Base-by-base conservation (phyloP, 2,329 filamentous ascomycete genomes). In the Cytospora paraplurivora region DNA sequence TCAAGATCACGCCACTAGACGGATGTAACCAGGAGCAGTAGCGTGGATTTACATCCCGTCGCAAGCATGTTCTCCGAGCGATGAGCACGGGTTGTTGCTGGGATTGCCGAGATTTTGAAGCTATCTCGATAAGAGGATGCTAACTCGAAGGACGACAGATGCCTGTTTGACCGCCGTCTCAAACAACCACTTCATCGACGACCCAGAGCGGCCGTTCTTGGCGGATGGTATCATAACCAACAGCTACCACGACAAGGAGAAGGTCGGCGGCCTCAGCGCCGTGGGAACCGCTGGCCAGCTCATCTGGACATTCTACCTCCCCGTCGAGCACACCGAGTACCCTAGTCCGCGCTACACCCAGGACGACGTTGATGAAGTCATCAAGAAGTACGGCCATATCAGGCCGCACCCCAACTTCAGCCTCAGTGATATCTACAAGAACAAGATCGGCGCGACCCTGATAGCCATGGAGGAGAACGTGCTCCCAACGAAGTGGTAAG, bases 381-480 rank as follows among this genome's bases (percentile, higher is more conserved):
- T 56, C 5, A 47, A 56, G 21, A 49, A 47, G 35, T 47, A 47
- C 11, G 54, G 54, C 32, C 54, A 56, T 47, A 7, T 56, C 19
- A 44, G 33, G 11, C 12, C 47, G 3, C 32, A n/a, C 19, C 37
- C 54, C 38, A 27, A 56, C 37, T 56, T 34, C 37, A 47, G 13
- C 37, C 33, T 56, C 27, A 34, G 44, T n/a, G 54, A 56, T 37
- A 32, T 38, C 37, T 56, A 56, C 13, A n/a, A 32, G 37, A 47
- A 15, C 17, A 4, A 17, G 3, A 49, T 49, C 21, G 54, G 54
- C 21, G 54, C 54, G 6, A 56, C 12, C 54, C 32, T 56, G 17
- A 52, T 8, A 71, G 71, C 7, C 68, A 72, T 34, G 71, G 71
- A 70, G 53, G 11, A 58, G 1, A 62, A 67, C 0, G 32, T 74